Base-by-base conservation (phyloP, 1,284 basidiomycete species). In the Malassezia vespertilionis region DNA sequence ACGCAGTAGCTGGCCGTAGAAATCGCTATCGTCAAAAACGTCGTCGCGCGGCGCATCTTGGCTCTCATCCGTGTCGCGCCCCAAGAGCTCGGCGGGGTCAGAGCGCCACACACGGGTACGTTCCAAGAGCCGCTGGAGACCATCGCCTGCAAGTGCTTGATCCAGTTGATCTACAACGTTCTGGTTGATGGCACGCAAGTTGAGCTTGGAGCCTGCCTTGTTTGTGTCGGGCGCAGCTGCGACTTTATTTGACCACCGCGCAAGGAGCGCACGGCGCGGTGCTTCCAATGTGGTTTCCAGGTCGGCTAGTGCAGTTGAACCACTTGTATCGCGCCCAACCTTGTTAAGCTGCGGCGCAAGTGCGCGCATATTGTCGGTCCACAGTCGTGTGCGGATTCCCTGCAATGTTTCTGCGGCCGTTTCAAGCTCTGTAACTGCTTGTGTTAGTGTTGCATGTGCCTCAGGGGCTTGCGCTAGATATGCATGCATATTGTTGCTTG, bases 21-120 rank as follows among this genome's bases (percentile, higher is more conserved):
- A 67, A 40, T 70, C 67, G 22, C 59, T 54, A 32, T 70, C 67
- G 53, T 70, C 67, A 30, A 69, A 70, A 1, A 63, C 54, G 15
- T 69, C 54, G 2, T n/a, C 39, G 34, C 62, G 56, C 20, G 40
- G 32, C 21, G 32, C 33, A 6, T 34, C 40, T 10, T 38, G 23
- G 20, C 9, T 33, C 14, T 11, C 37, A 7, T 39, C 32, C 2
- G 22, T 28, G 0, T 12, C 21, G 4, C 12, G 38, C 14, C 35
- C 21, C 2, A 49, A 27, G 3, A 40, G 46, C 4, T 49, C 48
- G 8, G 44, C 32, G 8, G 58, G 57, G 1, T 40, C 48, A 8
- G 50, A 44, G 8, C 65, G 54, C 40, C 59, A 56, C 6, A 63
- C 57, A 2, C 58, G 49, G 3, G 66, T 65, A 18, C 66, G 60